Base-by-base conservation (phyloP, 176 grass and related monocot species). In the Cocos nucifera region DNA sequence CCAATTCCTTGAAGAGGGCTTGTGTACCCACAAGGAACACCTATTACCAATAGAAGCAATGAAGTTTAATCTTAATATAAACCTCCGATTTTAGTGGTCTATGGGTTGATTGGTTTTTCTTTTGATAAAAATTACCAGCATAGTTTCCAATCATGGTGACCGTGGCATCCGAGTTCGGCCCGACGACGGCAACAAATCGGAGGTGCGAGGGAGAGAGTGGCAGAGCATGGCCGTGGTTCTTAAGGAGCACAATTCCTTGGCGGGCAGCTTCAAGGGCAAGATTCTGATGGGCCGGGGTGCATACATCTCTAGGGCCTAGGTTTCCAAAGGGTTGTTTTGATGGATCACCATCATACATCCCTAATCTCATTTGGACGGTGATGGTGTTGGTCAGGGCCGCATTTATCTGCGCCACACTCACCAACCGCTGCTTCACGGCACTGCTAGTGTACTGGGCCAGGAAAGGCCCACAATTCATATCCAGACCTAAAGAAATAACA, bases 111-210 rank as follows among this genome's bases (percentile, higher is more conserved):
- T 39, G 35, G 9, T 39, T 39, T 39, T 39, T 39, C 35, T 39
- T 39, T 39, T 2, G 35, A 39, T 39, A 39, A 10, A 12, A 39
- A 12, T 72, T 61, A 20, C 84, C 87, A 0, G 92, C 92, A 32
- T 97, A 91, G 77, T 97, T 97, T 65, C 87, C 92, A 21, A 91
- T 73, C 92, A 91, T 88, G n/a, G 87, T 79, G 0, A 79, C 65
- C 0, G 92, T 97, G 44, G 80, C 92, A 10, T 88, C 66, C 0
- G 92, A 70, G 65, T 97, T 82, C 29, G 92, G 87, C 6, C 87
- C 87, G 2, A 97, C 32, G 3, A 97, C 76, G 0, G 92, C 87
- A 3, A 97, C 81, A 0, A 50, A 35, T 2, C 53, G 77, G 22
- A 69, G 50, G 23, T 3, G 1, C 1, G 54, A 73, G 0, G 50